A percentile compares a stretch with the other conserved stretches of the same genome.
phyloP scores from a whole-genome alignment of 345 rosid genomes.

The Ailanthus altissimus region DNA sequence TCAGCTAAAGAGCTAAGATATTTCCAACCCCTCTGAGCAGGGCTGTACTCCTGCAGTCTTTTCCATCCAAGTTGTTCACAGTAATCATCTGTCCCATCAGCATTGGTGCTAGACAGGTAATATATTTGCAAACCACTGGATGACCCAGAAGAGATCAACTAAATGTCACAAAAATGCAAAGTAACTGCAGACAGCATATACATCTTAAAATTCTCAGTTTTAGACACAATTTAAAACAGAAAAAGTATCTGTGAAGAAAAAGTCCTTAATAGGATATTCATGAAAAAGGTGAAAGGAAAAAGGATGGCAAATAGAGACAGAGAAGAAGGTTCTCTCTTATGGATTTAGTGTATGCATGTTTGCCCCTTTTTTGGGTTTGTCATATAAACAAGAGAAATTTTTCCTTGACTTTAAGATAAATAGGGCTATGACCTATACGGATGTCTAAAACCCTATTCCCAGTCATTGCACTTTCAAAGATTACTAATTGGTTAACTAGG shows the following conservation, averaged over 20 bases:
- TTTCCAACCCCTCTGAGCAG: conserved; percentile 81
- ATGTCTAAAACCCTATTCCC: background rate
- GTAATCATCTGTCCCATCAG: conserved; percentile 67
- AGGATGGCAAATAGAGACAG: background rate
- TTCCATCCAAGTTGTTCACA: conserved; percentile 83
- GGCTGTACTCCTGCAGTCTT: conserved; percentile 66
- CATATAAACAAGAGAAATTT: background rate
- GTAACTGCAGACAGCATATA: background rate
- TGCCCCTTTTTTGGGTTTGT: too few relatives aligned
- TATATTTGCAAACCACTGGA: conserved; percentile 72
- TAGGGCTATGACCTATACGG: background rate
- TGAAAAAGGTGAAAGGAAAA: background rate
- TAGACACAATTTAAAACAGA: background rate
- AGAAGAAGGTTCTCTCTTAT: background rate
- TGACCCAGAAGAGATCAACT: conserved; percentile 14
- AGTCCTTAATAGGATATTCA: background rate
- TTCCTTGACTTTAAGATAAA: background rate
- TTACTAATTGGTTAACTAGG: background rate
- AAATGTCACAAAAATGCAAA: background rate
- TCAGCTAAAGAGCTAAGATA: conserved; percentile 68
- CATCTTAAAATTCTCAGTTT: background rate
- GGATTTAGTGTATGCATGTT: too few relatives aligned
- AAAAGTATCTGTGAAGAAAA: background rate
- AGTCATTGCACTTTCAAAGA: background rate
- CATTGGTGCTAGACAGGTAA: conserved; percentile 60